Conservation (phyloP, 1,139 yeast species). For the Saccharomyces hybrid region DNA sequence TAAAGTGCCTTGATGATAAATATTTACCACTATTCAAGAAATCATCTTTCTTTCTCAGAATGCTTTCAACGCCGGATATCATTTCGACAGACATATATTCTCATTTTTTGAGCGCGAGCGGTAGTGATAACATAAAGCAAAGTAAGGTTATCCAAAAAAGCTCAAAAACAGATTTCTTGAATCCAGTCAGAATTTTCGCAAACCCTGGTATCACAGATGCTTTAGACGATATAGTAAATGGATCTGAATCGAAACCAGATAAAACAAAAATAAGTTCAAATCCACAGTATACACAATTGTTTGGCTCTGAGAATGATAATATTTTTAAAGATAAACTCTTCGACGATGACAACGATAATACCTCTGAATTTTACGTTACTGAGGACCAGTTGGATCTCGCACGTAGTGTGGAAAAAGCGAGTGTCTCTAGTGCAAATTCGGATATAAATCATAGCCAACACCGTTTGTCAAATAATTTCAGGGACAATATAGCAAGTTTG, state of each 20-base stretch:
- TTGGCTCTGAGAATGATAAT: not conserved
- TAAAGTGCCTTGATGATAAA: slow-evolving; percentile 43
- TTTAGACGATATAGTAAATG: slow-evolving; percentile 18
- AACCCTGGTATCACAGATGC: slow-evolving; percentile 19
- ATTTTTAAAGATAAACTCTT: slow-evolving; percentile 8
- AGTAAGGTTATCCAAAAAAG: slow-evolving; percentile 2
- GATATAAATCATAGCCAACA: not conserved
- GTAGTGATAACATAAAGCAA: not conserved
- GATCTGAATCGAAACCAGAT: not conserved
- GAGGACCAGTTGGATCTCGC: slow-evolving; percentile 6
- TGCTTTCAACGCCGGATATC: slow-evolving; percentile 22
- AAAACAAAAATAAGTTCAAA: not conserved
- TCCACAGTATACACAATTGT: not conserved
- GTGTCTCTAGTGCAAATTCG: not conserved
- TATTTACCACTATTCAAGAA: slow-evolving; percentile 48
- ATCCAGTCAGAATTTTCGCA: slow-evolving; percentile 12
- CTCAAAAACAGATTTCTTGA: slow-evolving; percentile 4
- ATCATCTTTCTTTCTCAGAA: slow-evolving; percentile 43
- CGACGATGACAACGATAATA: slow-evolving; percentile 7
- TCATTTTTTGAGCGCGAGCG: not conserved
- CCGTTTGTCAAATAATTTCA: not conserved
- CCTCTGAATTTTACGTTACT: slow-evolving; percentile 5
- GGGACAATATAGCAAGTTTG: slow-evolving; percentile 32
- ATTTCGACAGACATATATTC: not conserved
- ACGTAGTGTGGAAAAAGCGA: not conserved